phyloP scores from a whole-genome alignment of 768 basidiomycete genomes.

The Tremella fuciformis region DNA sequence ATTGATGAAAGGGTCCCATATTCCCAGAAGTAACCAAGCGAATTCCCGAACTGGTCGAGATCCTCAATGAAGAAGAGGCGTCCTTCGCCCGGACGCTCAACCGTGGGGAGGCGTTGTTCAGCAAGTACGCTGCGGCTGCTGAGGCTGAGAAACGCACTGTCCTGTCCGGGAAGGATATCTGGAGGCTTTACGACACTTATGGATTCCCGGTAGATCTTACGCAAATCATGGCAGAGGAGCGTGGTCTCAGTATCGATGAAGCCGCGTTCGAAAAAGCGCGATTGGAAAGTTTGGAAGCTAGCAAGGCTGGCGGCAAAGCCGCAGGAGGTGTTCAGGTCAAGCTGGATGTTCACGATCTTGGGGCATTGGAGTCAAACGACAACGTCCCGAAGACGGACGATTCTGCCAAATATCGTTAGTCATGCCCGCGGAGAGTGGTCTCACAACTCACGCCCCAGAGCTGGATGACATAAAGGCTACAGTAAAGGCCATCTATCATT shows the following conservation, averaged over 20 bases:
- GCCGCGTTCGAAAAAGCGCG: slow-evolving; percentile 86
- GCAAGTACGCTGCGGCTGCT: slow-evolving; percentile 73
- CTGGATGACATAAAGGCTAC: slow-evolving; percentile 71
- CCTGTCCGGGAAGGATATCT: slow-evolving; percentile 87
- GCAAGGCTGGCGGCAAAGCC: slow-evolving; percentile 70
- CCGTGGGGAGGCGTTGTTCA: slow-evolving; percentile 92
- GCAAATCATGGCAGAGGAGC: slow-evolving; percentile 92
- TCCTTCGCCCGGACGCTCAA: slow-evolving; percentile 97
- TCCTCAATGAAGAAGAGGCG: slow-evolving; percentile 94
- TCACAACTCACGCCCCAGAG: slow-evolving; percentile 54
- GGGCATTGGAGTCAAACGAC: slow-evolving; percentile 71
- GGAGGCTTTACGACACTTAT: slow-evolving; percentile 96
- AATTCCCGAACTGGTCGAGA: slow-evolving; percentile 80
- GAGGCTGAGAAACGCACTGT: slow-evolving; percentile 62
- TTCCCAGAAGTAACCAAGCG: slow-evolving; percentile 92
- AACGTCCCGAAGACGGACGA: slow-evolving; percentile 88
- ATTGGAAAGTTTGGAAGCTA: slow-evolving; percentile 81
- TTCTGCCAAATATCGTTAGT: slow-evolving; percentile 80
- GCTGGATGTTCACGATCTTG: slow-evolving; percentile 93
- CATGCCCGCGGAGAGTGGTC: not conserved
- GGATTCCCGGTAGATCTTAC: slow-evolving; percentile 98
- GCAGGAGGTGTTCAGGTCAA: slow-evolving; percentile 64
- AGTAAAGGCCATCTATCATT: slow-evolving; percentile 80
- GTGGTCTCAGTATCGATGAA: slow-evolving; percentile 78
- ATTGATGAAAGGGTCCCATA: slow-evolving; percentile 62